These are phyloP conservation scores for Podosphaera aphanis DNA, from an alignment of 2,329 filamentous ascomycete species.

Conservation along the genomic window DNA sequence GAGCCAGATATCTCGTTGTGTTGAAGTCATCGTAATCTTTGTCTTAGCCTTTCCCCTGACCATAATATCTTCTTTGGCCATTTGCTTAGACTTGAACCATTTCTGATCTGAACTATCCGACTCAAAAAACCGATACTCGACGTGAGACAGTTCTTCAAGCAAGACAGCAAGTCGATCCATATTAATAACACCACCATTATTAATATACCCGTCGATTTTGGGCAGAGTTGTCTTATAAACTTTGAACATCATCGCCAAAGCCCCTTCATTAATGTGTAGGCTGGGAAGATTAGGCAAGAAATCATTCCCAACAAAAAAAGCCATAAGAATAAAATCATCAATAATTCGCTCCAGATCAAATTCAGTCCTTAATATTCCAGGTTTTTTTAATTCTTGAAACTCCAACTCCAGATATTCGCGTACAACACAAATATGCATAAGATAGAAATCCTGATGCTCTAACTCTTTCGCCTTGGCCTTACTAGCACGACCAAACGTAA, in stretches of 20 bases:
- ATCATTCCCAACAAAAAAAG: constrained; percentile 97
- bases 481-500: constrained; percentile 77
- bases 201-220: constrained; percentile 79
- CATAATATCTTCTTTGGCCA: constrained; percentile 43
- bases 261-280: constrained; percentile 94
- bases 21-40: constrained; percentile 60
- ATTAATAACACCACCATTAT: constrained; percentile 84
- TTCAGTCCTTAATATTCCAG: constrained; percentile 45
- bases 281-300: constrained; percentile 93
- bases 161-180: constrained; percentile 54
- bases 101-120: constrained; percentile 66
- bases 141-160: constrained; percentile 62
- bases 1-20: constrained; percentile 64
- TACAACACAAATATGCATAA: constrained; percentile 93
- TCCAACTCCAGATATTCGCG: constrained; percentile 91
- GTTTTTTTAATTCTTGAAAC: constrained; percentile 72
- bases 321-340: constrained; percentile 98
- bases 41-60: constrained; percentile 35
- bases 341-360: constrained; percentile 94
- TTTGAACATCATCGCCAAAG: constrained; percentile 88
- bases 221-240: constrained; percentile 84
- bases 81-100: constrained; percentile 77
- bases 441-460: constrained; percentile 95
- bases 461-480: constrained; percentile 85
- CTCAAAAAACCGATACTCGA: constrained; percentile 86